Base-by-base conservation (phyloP, 2,329 filamentous ascomycete species). In the Geosmithia morbida region DNA sequence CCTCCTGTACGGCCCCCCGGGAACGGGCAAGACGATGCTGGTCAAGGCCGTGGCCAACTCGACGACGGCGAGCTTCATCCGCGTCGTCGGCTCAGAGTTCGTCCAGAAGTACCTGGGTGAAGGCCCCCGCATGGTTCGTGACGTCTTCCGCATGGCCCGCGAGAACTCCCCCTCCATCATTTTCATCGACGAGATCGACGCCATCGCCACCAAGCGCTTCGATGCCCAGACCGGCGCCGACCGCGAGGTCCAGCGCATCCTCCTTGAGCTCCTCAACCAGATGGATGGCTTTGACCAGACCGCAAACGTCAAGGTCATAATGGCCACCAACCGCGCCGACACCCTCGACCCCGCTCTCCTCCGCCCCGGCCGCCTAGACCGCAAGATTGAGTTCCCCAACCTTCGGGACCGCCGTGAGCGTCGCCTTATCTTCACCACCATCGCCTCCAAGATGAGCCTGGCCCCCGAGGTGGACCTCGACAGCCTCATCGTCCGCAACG, bases 241-340 rank as follows among this genome's bases (percentile, higher is more conserved):
- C 62, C 81, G 92, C 69, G 92, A 98, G 68, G 92, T 98, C 16
- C 92, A 98, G 71, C 90, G 92, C 75, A 98, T 98, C 60, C 74
- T 98, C 50, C 82, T 98, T 51, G 92, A 98, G 66, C 72, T 98
- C 55, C 82, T 98, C 53, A 98, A 98, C 71, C 92, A 98, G 69
- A 98, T 98, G 92, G 92, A 98, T 64, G 92, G 92, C 54, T 98
- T 98, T 71, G 92, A 98, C 66, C 92, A 98, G 68, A 95, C 88
- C 0, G 86, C 87, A 64, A 98, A 98, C 66, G 92, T 98, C 68
- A 98, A 98, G 73, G 92, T 98, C 63, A 98, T 98, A 70, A 98
- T 98, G 92, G 92, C 92, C 55, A 98, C 92, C 55, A 98, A 98
- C 73, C 85, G 92, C 63, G 90, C 92, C 54, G 92, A 97, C 66